phyloP scores from a whole-genome alignment of 2,329 filamentous ascomycete species.

The Lachnellula suecica region DNA sequence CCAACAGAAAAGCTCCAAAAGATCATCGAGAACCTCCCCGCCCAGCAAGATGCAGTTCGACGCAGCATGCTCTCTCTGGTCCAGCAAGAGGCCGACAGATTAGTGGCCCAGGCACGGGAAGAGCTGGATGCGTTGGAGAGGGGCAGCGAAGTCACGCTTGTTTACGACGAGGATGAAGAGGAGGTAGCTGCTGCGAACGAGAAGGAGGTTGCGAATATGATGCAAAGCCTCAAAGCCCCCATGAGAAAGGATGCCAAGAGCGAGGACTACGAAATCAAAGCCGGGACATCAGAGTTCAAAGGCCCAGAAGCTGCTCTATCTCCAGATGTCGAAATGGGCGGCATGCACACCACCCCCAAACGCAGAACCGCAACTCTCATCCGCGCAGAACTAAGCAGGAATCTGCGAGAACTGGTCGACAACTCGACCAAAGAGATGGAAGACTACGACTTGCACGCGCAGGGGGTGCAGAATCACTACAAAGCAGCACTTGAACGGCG shows the following conservation, averaged over 20 bases:
- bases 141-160: background rate
- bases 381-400: constrained; percentile 4
- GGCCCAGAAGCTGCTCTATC: background rate
- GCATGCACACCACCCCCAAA: background rate
- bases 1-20: constrained; percentile 14
- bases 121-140: constrained; percentile 13
- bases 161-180: background rate
- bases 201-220: constrained; percentile 40
- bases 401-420: constrained; percentile 16
- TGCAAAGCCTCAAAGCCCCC: constrained; percentile 36
- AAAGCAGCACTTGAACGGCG: constrained; percentile 11
- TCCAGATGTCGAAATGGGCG: constrained; percentile 18
- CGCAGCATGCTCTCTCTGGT: constrained; percentile 21
- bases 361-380: constrained; percentile 10
- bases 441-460: constrained; percentile 21
- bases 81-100: constrained; percentile 9
- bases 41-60: constrained; percentile 25
- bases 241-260: constrained; percentile 25
- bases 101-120: constrained; percentile 11
- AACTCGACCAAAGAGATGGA: constrained; percentile 14
- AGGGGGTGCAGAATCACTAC: constrained; percentile 5
- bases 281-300: constrained; percentile 3
- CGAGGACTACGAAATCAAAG: constrained; percentile 18
- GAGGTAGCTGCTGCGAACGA: background rate
- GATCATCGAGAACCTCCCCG: constrained; percentile 21